Percentiles rank a stretch among this genome's conserved stretches.
phyloP scores from a whole-genome alignment of 2,329 filamentous ascomycete genomes.

The Aspergillus proliferans region DNA sequence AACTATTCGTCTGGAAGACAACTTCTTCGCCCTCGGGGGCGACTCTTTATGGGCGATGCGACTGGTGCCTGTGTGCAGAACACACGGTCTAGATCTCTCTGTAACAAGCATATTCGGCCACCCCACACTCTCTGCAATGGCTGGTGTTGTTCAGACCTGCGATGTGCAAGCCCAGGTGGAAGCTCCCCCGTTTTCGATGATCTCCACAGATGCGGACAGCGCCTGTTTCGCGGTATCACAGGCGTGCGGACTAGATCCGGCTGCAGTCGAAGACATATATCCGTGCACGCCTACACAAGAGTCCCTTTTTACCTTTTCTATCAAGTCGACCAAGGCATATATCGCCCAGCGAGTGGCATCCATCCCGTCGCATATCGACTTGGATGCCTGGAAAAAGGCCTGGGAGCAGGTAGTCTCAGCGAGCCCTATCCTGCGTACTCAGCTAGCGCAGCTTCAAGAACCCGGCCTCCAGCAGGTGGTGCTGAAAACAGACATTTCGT shows the following conservation, averaged over 20 bases:
- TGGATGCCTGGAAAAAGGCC: constrained; percentile 36
- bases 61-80: constrained; percentile 26
- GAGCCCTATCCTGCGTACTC: constrained; percentile 43
- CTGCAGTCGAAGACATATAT: constrained; percentile 33
- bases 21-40: constrained; percentile 33
- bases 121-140: constrained; percentile 38
- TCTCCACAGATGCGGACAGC: constrained; percentile 13
- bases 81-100: constrained; percentile 25
- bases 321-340: constrained; percentile 40
- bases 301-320: constrained; percentile 41
- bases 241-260: too few relatives aligned
- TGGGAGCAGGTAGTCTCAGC: constrained; percentile 39
- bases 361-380: constrained; percentile 30
- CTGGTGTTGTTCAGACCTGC: constrained; percentile 25
- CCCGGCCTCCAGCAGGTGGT: constrained; percentile 33
- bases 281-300: constrained; percentile 38
- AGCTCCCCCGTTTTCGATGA: constrained; percentile 19
- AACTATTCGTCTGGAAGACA: constrained; percentile 31
- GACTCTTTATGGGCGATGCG: constrained; percentile 32
- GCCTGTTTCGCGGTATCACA: too few relatives aligned
- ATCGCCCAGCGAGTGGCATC: constrained; percentile 38
- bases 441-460: constrained; percentile 33
- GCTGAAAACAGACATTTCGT: constrained; percentile 21
- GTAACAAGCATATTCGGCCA: constrained; percentile 32
- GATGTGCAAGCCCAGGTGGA: constrained; percentile 3